These are phyloP conservation scores for Alternaria longipes DNA, from an alignment of 2,329 filamentous ascomycete genomes.

Conservation along the genomic window DNA sequence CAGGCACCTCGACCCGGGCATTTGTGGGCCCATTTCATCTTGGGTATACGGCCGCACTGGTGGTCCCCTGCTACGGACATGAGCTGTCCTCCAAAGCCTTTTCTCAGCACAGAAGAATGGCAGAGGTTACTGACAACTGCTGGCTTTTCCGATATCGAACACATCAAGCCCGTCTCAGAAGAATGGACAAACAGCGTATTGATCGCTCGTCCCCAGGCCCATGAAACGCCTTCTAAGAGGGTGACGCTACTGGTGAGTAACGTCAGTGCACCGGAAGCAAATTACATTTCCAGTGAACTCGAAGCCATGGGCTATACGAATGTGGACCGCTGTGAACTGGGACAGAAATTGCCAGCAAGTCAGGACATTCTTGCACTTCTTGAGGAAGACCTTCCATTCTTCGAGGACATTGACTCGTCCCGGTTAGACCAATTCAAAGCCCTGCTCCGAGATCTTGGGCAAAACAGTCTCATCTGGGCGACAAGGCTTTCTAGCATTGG, in stretches of 20 bases:
- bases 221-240: neutral
- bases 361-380: neutral
- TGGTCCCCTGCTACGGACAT: constrained; percentile 39
- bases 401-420: neutral
- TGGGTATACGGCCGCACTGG: constrained; percentile 31
- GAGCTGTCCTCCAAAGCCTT: constrained; percentile 36
- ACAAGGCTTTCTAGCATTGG: constrained; percentile 28
- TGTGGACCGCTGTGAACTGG: neutral
- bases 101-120: constrained; percentile 43
- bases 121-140: constrained; percentile 36
- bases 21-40: constrained; percentile 22
- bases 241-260: neutral
- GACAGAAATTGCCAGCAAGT: neutral
- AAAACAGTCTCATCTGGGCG: constrained; percentile 34
- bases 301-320: neutral
- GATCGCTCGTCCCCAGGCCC: neutral
- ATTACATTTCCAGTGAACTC: neutral
- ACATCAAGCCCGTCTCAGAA: no score
- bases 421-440: neutral
- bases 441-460: neutral
- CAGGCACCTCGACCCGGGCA: neutral
- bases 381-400: neutral
- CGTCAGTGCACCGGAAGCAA: neutral
- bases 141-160: constrained; percentile 46
- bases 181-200: constrained; percentile 1